Base-by-base conservation (phyloP, 2,329 filamentous ascomycete species). In the Bipolaris oryzae region DNA sequence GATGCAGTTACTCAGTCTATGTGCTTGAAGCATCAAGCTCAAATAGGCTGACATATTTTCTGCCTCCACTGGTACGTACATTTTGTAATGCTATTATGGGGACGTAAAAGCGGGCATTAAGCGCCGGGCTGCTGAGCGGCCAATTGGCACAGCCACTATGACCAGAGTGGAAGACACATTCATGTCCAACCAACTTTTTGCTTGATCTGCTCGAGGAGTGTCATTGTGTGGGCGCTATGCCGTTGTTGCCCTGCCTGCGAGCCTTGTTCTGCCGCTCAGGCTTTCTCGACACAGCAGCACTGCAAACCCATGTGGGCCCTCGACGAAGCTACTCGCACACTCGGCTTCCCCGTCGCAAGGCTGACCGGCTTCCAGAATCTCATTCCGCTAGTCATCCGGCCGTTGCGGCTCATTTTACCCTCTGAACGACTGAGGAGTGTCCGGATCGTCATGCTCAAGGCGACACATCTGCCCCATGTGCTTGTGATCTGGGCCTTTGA, bases 321-420 rank as follows among this genome's bases (percentile, higher is more conserved):
- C 39, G 53, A 60, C 31, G 28, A 44, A 47, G 45, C 42, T 47
- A 42, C 39, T 44, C 28, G 21, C 44, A 44, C 33, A 13, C 34
- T 34, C 18, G 39, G 35, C 5, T 20, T 50, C 43, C 58, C 35
- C 25, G 61, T 48, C 45, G 59, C 58, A 66, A 71, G 69, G 68
- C 73, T 77, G 64, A 76, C 67, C 48, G 39, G 45, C 38, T 45
- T 57, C 55, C 63, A 86, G 84, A 95, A 94, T 73, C 83, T 95
- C 37, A 79, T 94, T 42, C 88, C 90, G 7, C 81, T 93, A 53
- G 76, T 88, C 59, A 87, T 93, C 70, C 85, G 90, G 15, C 91
- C 91, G 0, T 80, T 92, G 57, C 84, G 89, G 55, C 80, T 93
- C 42, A 81, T 92, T 62, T 73, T 92, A 47, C 82, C 87, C 6